Evolutionary conservation across 345 rosid species (phyloP).

Genomic region (Limnanthes douglasii): DNA sequence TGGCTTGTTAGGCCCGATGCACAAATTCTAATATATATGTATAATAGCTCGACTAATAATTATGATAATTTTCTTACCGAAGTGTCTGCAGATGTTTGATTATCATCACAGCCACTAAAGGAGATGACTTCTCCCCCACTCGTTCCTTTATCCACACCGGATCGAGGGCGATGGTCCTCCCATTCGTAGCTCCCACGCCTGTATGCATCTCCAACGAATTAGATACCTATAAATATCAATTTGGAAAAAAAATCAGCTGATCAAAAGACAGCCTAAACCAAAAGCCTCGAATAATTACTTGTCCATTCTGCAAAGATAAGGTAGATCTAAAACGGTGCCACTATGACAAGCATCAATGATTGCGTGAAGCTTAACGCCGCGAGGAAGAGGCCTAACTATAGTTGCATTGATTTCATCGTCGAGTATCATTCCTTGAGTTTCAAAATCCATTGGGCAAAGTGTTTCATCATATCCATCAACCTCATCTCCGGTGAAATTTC

Average conservation of each 20-base stretch:
- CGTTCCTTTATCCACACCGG: conserved; percentile 56
- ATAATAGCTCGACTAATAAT: too few species aligned
- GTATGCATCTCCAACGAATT: conserved; percentile 4
- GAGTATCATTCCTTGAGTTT: conserved; percentile 46
- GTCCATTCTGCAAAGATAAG: conserved; percentile 52
- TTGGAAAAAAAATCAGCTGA: neutral
- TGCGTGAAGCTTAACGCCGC: conserved; percentile 50
- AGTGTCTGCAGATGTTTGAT: conserved; percentile 57
- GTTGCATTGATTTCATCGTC: conserved; percentile 58
- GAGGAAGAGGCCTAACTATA: conserved; percentile 51
- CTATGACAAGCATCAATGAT: conserved; percentile 64
- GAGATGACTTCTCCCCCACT: conserved; percentile 56
- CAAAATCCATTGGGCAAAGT: conserved; percentile 48
- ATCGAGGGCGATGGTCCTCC: conserved; percentile 59
- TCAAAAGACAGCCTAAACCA: neutral
- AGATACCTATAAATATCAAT: neutral
- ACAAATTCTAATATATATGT: too few species aligned
- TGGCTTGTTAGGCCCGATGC: too few species aligned
- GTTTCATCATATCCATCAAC: conserved; percentile 68
- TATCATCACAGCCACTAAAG: conserved; percentile 60
- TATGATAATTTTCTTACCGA: too few species aligned
- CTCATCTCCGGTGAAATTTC: conserved; percentile 45
- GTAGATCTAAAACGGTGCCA: conserved; percentile 54
- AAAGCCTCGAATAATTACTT: conserved; percentile 15
- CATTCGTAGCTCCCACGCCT: conserved; percentile 40